Evolutionary conservation across 169 alveolate species (phyloP), one percentile per base, ranked within the genome.

Genomic region (Plasmodium inui): DNA sequence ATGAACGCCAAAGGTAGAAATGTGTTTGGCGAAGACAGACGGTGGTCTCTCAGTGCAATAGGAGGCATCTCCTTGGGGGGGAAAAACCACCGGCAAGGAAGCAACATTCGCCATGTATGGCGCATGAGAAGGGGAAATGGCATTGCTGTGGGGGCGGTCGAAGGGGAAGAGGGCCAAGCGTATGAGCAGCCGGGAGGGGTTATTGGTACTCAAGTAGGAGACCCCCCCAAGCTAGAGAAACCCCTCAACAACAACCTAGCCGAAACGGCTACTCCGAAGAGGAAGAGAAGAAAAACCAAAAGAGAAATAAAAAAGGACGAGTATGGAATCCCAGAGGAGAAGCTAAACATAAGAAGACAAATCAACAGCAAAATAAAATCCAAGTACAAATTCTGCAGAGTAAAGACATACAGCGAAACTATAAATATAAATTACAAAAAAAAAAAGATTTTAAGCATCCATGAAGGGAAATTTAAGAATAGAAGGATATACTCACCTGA

Each of bases 401-500:
- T 86, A 86, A 86, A 86, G 44, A 86, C 74, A 14, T 86, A 86
- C 30, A 76, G n/a, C 17, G 93, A 86, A 86, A 86, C 93, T 6
- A 32, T 78, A 41, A 86, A 86, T 37, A 76, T 86, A 86, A 86
- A 86, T 86, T 86, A 86, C 67, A 86, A 53, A 44, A 86, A 86
- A 14, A 86, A 86, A 32, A 86, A 86, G 37, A 74, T 84, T 61
- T 80, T 93, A 84, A 83, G 91, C 50, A 85, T 93, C 10, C 85
- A 79, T 84, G 94, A 85, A 32, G 96, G 96, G 53, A 79, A 22
- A 32, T 89, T 67, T 93, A 96, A 88, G 96, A 98, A 91, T 28
- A 95, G 83, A 39, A 96, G 74, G 41, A 83, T 34, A 71, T 96
- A 86, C 83, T 95, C 84, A 94, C 98, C 78, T 92, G 97, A 79